Evolutionary conservation across 2,329 filamentous ascomycete species (phyloP).

Genomic region (Beauveria scarabaeidicola): DNA sequence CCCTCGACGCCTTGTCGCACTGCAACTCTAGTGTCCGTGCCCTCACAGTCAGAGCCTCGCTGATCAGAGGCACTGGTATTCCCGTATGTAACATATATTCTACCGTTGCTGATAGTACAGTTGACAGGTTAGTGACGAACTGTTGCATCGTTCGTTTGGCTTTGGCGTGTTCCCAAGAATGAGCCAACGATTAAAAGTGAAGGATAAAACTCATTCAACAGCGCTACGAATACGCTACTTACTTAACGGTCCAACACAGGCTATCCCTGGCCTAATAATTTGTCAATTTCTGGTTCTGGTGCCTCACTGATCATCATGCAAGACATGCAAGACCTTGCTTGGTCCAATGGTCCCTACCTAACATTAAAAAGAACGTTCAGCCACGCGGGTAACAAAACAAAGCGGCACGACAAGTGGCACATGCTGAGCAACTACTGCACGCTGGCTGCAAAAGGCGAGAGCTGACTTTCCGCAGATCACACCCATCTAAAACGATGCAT

Average conservation of each 20-base stretch:
- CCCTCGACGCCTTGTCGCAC: constrained; percentile 1
- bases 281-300: background rate
- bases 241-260: background rate
- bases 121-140: background rate
- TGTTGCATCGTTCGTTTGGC: background rate
- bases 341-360: too few species aligned
- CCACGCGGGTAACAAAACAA: background rate
- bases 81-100: too few species aligned
- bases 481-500: background rate
- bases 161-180: background rate
- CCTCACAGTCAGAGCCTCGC: background rate
- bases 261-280: background rate
- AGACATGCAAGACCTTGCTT: background rate
- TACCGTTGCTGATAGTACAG: background rate
- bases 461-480: background rate
- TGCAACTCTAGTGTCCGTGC: constrained; percentile 5
- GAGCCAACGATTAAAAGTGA: background rate
- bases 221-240: background rate
- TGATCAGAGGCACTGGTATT: background rate
- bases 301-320: too few species aligned
- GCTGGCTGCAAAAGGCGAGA: background rate
- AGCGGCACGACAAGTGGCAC: background rate
- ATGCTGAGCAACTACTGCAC: background rate
- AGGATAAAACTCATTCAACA: background rate
- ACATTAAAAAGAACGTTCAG: background rate